Evolutionary conservation across 768 basidiomycete genomes (phyloP).

Genomic region (Calocybe indica): DNA sequence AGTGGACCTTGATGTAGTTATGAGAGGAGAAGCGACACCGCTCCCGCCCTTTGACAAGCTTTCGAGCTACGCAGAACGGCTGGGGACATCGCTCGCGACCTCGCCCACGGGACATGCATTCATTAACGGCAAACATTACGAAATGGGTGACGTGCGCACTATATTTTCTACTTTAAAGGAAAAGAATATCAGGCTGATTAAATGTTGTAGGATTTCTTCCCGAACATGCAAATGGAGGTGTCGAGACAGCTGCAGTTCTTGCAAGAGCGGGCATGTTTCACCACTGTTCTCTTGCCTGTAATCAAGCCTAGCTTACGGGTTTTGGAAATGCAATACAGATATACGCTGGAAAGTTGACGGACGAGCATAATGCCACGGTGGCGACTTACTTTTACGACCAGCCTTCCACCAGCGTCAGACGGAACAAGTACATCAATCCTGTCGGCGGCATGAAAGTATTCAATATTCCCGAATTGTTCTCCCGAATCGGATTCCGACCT

Average conservation of each 20-base stretch:
- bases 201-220: constrained; percentile 53
- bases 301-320: neutral
- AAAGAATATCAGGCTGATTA: neutral
- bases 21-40: constrained; percentile 20
- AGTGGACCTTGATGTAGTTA: constrained; percentile 33
- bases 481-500: constrained; percentile 35
- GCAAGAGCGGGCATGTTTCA: constrained; percentile 58
- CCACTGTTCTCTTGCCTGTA: neutral
- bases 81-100: constrained; percentile 40
- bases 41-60: constrained; percentile 35
- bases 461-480: constrained; percentile 51
- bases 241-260: constrained; percentile 57
- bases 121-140: constrained; percentile 81
- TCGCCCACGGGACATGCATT: constrained; percentile 63
- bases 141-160: constrained; percentile 57
- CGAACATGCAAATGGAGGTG: constrained; percentile 56
- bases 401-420: constrained; percentile 57
- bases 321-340: constrained; percentile 31
- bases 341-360: constrained; percentile 50
- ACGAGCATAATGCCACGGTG: constrained; percentile 44
- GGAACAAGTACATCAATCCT: constrained; percentile 77
- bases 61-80: constrained; percentile 47
- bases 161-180: neutral
- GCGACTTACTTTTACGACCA: constrained; percentile 87
- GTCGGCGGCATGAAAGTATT: constrained; percentile 41